A percentile compares a stretch with the other conserved stretches of the same genome.
Evolutionary conservation across 164 flowering plant genomes (phyloP).

Genomic region (Brasenia schreberi): DNA sequence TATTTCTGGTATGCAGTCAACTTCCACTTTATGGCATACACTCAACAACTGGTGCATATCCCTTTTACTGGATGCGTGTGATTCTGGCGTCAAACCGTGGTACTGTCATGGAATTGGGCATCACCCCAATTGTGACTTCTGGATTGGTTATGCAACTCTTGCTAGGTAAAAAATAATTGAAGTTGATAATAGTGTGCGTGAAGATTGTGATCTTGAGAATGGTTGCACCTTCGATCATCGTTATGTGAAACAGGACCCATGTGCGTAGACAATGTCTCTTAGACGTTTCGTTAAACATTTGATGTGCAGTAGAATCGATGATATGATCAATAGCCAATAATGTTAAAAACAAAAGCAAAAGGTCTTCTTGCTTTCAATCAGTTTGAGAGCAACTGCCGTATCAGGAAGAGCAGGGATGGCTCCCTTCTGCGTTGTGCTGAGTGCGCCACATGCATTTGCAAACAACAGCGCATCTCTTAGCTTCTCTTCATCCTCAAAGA

Average conservation of each 20-base stretch:
- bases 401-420: conserved; percentile 66
- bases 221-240: too few relatives aligned
- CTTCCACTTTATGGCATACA: conserved; percentile 50
- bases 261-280: too few relatives aligned
- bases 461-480: conserved; percentile 32
- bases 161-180: conserved; percentile 46
- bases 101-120: conserved; percentile 52
- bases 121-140: conserved; percentile 46
- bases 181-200: conserved; percentile 42
- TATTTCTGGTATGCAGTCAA: conserved; percentile 46
- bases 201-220: conserved; percentile 46
- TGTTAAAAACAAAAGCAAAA: too few relatives aligned
- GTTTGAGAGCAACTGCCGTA: conserved; percentile 16
- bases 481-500: conserved; percentile 28
- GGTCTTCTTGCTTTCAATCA: conserved; percentile 13
- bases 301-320: too few relatives aligned
- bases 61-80: conserved; percentile 54
- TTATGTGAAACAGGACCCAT: too few relatives aligned
- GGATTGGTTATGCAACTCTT: conserved; percentile 48
- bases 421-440: conserved; percentile 53
- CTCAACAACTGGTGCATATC: conserved; percentile 44
- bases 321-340: too few relatives aligned
- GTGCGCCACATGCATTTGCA: conserved; percentile 64
- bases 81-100: conserved; percentile 50
- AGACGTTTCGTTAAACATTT: too few relatives aligned